Evolutionary conservation across 495 filamentous ascomycete genomes (phyloP).

Genomic region (Annulohypoxylon bovei): DNA sequence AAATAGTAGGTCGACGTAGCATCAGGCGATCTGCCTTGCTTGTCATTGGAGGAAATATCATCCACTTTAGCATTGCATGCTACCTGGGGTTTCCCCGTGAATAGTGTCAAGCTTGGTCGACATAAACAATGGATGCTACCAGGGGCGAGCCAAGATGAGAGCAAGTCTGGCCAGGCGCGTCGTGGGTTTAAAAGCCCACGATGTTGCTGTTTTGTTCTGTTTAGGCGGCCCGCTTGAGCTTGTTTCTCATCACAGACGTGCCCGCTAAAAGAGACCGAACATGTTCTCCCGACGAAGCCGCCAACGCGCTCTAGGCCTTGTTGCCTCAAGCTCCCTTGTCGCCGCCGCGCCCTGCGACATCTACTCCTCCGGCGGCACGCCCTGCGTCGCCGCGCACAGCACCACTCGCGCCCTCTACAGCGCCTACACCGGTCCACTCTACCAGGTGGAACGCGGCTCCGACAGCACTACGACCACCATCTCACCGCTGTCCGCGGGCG

Average conservation of each 20-base stretch:
- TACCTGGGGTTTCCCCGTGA: slow-evolving; percentile 4
- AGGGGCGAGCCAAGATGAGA: neutral
- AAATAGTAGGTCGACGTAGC: slow-evolving; percentile 3
- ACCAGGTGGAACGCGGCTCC: slow-evolving; percentile 3
- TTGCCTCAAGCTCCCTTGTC: slow-evolving; percentile 1
- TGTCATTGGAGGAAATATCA: slow-evolving; percentile 3
- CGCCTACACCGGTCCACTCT: neutral
- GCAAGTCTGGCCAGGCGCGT: neutral
- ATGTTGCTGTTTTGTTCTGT: neutral
- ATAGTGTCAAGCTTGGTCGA: neutral
- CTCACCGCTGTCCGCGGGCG: neutral
- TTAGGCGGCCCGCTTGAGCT: neutral
- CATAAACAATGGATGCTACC: slow-evolving; percentile 1
- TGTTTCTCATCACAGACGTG: slow-evolving; percentile 6
- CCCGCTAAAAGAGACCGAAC: neutral
- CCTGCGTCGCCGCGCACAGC: neutral
- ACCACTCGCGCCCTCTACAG: slow-evolving; percentile 4
- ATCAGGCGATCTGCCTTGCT: neutral
- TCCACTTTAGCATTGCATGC: neutral
- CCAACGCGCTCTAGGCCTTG: slow-evolving; percentile 4
- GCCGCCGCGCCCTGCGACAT: slow-evolving; percentile 1
- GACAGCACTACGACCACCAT: neutral
- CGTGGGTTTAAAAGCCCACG: slow-evolving; percentile 4
- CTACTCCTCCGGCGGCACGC: neutral
- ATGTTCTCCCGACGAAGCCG: slow-evolving; percentile 7